Evolutionary conservation across 2,329 filamentous ascomycete species (phyloP), one percentile per base, ranked within the genome.

Genomic region (Ophiostoma sp.): DNA sequence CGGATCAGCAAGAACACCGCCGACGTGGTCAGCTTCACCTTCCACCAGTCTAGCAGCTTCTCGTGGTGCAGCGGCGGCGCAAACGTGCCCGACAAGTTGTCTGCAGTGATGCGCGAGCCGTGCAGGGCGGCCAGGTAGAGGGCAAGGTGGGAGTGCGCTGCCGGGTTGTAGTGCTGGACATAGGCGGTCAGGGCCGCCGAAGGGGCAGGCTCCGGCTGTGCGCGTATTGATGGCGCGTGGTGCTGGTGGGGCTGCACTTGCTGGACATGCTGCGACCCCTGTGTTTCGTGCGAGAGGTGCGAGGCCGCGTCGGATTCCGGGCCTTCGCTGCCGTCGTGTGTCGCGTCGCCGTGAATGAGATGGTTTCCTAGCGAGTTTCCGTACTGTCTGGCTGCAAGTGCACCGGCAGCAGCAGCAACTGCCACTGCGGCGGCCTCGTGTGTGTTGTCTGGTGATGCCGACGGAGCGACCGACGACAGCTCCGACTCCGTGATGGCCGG

Each of bases 31-130:
- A 85, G 82, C 33, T 82, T 79, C 31, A 81, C 80, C 74, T 83
- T 83, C 87, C 87, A 89, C 81, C 83, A 89, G 10, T 79, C 74
- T 39, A 85, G 78, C 54, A 89, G 83, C 75, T 85, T 86, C 52
- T 83, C 80, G 75, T 86, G 81, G 67, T 82, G 82, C 44, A 89
- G 78, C 0, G 87, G 87, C n/a, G 86, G 85, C 17, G 87, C 79
- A 75, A 89, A 89, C 4, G 82, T 85, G 35, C 85, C 85, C 48
- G 86, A 81, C 72, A 83, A 84, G 75, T 82, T 80, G 77, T 87
- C 86, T 71, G 83, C 79, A 4, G 83, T 84, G 76, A 90, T 87
- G 78, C 86, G 88, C 17, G 83, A 81, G 71, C 82, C 83, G 73
- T 89, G 87, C 33, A 89, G 80, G 66, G 82, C 81, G 48, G 86